Evolutionary conservation across 306 rosid species (phyloP).

Genomic region (Prinsepia uniflora): DNA sequence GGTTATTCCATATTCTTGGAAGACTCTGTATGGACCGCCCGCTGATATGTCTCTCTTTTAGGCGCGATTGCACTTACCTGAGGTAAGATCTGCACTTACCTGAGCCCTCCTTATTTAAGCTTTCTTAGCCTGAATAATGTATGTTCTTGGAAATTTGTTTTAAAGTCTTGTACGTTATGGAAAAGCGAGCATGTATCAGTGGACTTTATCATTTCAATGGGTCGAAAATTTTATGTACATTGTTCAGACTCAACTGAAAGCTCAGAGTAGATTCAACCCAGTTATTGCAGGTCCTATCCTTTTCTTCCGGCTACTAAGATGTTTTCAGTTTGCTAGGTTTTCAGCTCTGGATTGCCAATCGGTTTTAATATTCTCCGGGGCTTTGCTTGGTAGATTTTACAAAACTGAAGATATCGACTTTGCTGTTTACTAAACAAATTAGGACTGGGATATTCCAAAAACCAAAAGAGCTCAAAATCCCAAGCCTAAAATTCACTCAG

Average conservation of each 20-base stretch:
- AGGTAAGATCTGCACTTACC: constrained; percentile 14
- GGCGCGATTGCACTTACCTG: constrained; percentile 18
- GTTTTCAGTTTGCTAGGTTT: no score
- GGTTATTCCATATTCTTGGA: constrained; percentile 80
- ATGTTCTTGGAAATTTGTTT: not conserved
- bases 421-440: not conserved
- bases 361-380: not conserved
- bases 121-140: not conserved
- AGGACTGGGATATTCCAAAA: no score
- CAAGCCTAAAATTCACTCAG: no score
- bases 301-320: not conserved
- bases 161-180: not conserved
- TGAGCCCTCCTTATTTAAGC: not conserved
- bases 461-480: no score
- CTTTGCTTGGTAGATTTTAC: not conserved
- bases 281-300: not conserved
- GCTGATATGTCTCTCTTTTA: constrained; percentile 75
- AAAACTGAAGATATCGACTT: not conserved
- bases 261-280: not conserved
- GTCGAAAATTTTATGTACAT: not conserved
- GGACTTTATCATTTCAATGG: not conserved
- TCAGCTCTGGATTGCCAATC: no score
- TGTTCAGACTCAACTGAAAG: not conserved
- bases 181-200: not conserved
- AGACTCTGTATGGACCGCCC: constrained; percentile 77